These are phyloP conservation scores for Alternaria sp. DNA, from an alignment of 2,329 filamentous ascomycete genomes.

Conservation along the genomic window DNA sequence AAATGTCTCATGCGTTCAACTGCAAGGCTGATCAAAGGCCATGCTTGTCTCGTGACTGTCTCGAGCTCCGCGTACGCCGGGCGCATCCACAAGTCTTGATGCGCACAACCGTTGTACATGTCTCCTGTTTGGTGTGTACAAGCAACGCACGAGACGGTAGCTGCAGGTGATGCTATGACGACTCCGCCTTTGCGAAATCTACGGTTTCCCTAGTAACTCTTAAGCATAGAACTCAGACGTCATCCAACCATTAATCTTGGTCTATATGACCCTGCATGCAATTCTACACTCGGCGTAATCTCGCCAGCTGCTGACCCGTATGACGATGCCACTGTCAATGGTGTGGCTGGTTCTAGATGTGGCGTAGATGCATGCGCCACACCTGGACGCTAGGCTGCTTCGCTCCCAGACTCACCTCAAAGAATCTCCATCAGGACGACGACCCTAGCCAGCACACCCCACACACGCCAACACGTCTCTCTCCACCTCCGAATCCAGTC, in stretches of 20 bases:
- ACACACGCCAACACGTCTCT: slow-evolving; percentile 27
- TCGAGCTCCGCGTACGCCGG: slow-evolving; percentile 10
- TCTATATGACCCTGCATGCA: not conserved
- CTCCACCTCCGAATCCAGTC: slow-evolving; percentile 21
- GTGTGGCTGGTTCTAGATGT: slow-evolving; percentile 1
- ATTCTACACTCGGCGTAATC: not conserved
- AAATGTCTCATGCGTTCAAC: slow-evolving; percentile 3
- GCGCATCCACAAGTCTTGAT: not conserved
- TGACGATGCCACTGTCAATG: not conserved
- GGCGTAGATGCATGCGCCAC: slow-evolving; percentile 13
- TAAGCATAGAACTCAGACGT: not conserved
- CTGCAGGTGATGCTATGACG: not conserved
- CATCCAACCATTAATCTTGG: not conserved
- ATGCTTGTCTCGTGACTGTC: slow-evolving; percentile 18
- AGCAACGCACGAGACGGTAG: not conserved
- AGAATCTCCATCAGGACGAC: slow-evolving; percentile 23
- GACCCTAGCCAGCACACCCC: slow-evolving; percentile 18
- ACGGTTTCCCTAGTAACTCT: not conserved
- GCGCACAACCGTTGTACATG: not conserved
- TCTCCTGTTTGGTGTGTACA: not conserved
- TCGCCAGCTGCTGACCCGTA: not conserved
- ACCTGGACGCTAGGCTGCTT: slow-evolving; percentile 10
- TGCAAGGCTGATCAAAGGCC: slow-evolving; percentile 9
- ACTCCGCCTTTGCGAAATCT: not conserved
- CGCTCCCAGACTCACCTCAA: slow-evolving; percentile 23